These are phyloP conservation scores for Atkinsonella hypoxylon DNA, from an alignment of 2,329 filamentous ascomycete species.

Conservation along the genomic window DNA sequence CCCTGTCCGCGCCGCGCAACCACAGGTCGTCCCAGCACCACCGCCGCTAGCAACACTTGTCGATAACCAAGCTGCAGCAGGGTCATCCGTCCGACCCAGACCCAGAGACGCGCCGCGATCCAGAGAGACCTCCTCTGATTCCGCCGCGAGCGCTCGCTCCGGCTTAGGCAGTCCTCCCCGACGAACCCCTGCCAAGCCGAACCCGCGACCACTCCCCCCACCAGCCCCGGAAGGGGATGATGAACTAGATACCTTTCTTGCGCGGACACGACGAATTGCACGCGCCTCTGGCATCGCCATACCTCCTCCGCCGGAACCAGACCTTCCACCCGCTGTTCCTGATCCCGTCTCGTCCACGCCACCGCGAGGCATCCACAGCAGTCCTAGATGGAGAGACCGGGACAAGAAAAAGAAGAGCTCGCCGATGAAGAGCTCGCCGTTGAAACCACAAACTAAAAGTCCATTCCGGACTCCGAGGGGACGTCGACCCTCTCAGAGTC, in stretches of 20 bases:
- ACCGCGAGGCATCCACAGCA: slow-evolving; percentile 47
- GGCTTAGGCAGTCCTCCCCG: slow-evolving; percentile 24
- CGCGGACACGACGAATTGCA: slow-evolving; percentile 16
- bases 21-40: not conserved
- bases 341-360: slow-evolving; percentile 44
- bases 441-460: slow-evolving; percentile 31
- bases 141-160: slow-evolving; percentile 15
- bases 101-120: slow-evolving; percentile 10
- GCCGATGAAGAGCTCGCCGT: slow-evolving; percentile 34
- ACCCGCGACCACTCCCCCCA: slow-evolving; percentile 34
- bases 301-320: slow-evolving; percentile 39
- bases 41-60: slow-evolving; percentile 3
- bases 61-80: too few relatives aligned
- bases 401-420: slow-evolving; percentile 24
- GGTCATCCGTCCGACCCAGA: slow-evolving; percentile 5
- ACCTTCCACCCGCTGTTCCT: slow-evolving; percentile 46
- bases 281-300: slow-evolving; percentile 20
- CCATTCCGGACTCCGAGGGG: slow-evolving; percentile 9
- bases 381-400: slow-evolving; percentile 32
- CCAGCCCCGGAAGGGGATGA: slow-evolving; percentile 22
- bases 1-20: not conserved
- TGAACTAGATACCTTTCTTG: slow-evolving; percentile 19
- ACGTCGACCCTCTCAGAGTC: slow-evolving; percentile 2
- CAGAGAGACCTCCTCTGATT: slow-evolving; percentile 7
- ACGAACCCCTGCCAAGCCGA: slow-evolving; percentile 30